These are phyloP conservation scores for Euphorbia tirucalli DNA, from an alignment of 345 rosid species.

Conservation along the genomic window DNA sequence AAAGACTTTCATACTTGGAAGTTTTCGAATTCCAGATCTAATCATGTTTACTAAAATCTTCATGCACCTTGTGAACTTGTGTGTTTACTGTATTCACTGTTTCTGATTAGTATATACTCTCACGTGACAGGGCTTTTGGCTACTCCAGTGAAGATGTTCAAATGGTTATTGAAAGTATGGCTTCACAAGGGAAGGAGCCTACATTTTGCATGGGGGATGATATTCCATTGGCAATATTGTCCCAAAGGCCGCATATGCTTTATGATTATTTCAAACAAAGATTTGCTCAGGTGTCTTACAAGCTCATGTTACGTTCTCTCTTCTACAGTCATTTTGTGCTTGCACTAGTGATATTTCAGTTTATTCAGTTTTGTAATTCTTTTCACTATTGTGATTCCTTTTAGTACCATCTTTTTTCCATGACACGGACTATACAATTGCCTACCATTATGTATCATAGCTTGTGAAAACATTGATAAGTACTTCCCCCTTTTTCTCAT, in stretches of 20 bases:
- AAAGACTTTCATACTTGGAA: background rate
- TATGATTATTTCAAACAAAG: slow-evolving; percentile 98
- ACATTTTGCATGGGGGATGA: slow-evolving; percentile 99
- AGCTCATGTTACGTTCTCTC: background rate
- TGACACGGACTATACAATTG: background rate
- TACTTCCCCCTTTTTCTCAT: background rate
- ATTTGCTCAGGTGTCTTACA: slow-evolving; percentile 82
- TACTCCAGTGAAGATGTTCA: slow-evolving; percentile 99
- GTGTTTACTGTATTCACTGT: slow-evolving; percentile 8
- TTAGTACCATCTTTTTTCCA: background rate
- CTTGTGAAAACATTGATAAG: background rate
- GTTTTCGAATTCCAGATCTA: background rate
- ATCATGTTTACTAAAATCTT: background rate
- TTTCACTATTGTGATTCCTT: background rate
- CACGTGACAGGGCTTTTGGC: slow-evolving; percentile 76
- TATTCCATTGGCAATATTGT: slow-evolving; percentile 79
- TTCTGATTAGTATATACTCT: slow-evolving; percentile 21
- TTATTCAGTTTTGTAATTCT: background rate
- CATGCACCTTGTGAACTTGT: background rate
- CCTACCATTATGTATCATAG: background rate
- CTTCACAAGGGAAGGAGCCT: slow-evolving; percentile 96
- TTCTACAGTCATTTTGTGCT: background rate
- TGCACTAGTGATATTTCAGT: background rate
- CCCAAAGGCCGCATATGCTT: slow-evolving; percentile 89
- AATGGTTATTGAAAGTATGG: slow-evolving; percentile 97